Evolutionary conservation across 2,329 filamentous ascomycete species (phyloP), one percentile per base, ranked within the genome.

Genomic region (Gnomoniopsis sp.): DNA sequence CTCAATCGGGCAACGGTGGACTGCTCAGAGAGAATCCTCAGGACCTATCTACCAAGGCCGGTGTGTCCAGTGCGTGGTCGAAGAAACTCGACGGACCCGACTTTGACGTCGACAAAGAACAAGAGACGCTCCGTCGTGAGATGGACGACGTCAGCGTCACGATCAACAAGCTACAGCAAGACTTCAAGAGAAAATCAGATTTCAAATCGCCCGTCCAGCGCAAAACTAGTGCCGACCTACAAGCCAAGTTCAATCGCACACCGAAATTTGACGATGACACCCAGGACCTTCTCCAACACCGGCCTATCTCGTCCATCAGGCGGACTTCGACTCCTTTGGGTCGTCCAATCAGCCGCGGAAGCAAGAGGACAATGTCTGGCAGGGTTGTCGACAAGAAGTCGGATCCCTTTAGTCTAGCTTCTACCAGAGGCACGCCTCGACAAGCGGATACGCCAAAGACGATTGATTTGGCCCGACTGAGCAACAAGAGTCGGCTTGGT

Each of bases 1-100:
- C 85, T 2, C 80, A 79, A 65, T 65, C 62, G 12, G 64, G 63
- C 11, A 59, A 65, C 38, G 15, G 55, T 11, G 60, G 56, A 21
- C 65, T 61, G 53, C 55, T 69, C 2, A 67, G 64, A 53, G 62
- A 67, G 30, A 66, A 64, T 21, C 65, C 69, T 30, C 65, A 67
- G 15, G 66, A 63, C 15, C 57, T 70, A 17, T 62, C 61, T 56
- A 66, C 48, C 34, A 55, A 46, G n/a, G 43, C 38, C 26, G 62
- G 33, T 48, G 41, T 26, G 59, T 59, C 38, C 14, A 64, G 15
- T 15, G 52, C 61, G n/a, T 69, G 65, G 63, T 67, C 69, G 36
- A 67, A 60, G 46, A 69, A 65, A 54, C 64, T 71, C n/a, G 69
- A 66, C n/a, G 65, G 70, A 19, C 59, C 68, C 17, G 65, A 67